Percentiles rank a stretch among this genome's conserved stretches.
Evolutionary conservation across 139 green algal genomes (phyloP).

Genomic region (Micractinium conductrix): DNA sequence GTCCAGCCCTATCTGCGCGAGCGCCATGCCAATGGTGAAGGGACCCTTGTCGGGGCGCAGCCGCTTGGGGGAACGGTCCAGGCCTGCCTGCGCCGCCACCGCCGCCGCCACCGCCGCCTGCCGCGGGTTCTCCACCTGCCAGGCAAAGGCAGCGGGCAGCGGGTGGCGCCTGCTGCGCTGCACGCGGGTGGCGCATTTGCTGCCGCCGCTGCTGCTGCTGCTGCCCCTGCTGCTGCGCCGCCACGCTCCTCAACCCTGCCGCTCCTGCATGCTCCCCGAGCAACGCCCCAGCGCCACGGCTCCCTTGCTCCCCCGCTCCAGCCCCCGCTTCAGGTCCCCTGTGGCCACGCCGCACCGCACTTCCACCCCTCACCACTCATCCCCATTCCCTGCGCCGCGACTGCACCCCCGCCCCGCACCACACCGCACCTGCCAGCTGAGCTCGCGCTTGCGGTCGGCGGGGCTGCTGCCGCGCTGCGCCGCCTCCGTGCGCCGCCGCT

Average conservation of each 20-base stretch:
- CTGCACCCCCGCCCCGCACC: neutral
- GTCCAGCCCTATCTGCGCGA: neutral
- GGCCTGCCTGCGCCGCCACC: neutral
- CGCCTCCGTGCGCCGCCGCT: slow-evolving; percentile 9
- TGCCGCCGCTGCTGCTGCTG: slow-evolving; percentile 8
- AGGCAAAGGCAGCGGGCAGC: neutral
- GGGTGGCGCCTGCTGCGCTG: too few relatives aligned
- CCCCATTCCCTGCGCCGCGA: too few relatives aligned
- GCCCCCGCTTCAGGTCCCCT: too few relatives aligned
- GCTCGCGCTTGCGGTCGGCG: neutral
- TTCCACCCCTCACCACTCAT: too few relatives aligned
- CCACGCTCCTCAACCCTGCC: neutral
- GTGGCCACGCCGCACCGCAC: too few relatives aligned
- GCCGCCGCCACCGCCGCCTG: neutral
- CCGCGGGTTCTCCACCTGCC: neutral
- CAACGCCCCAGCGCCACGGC: too few relatives aligned
- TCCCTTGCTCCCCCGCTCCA: too few relatives aligned
- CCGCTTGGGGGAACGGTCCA: slow-evolving; percentile 5
- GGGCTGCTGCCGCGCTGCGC: neutral
- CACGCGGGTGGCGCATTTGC: too few relatives aligned
- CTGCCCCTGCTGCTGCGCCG: neutral
- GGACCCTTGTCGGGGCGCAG: neutral
- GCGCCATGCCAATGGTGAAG: neutral
- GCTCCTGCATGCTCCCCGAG: too few relatives aligned
- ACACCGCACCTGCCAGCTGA: neutral